Conservation (phyloP, 495 filamentous ascomycete genomes). For the Polyplosphaeria fusca region DNA sequence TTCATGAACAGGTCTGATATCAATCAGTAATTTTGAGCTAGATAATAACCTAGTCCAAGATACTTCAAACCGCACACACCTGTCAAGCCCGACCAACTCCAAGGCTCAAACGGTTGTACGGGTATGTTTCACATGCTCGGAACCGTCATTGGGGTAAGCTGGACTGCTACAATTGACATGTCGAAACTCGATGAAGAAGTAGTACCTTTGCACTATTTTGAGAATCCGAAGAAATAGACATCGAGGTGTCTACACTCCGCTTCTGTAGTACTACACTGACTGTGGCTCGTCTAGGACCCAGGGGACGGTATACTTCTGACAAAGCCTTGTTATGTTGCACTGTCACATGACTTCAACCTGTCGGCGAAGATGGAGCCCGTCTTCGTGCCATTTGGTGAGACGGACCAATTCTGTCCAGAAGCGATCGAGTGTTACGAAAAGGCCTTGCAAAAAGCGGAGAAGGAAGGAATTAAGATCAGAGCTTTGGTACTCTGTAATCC, state of each 20-base stretch:
- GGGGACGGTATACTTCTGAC: conserved; percentile 35
- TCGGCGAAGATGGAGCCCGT: conserved; percentile 15
- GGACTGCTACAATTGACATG: too few species aligned
- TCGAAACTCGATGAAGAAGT: too few species aligned
- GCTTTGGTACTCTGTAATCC: conserved; percentile 56
- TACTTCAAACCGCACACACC: conserved; percentile 24
- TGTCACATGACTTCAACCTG: not conserved
- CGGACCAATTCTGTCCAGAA: conserved; percentile 19
- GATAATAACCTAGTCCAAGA: too few species aligned
- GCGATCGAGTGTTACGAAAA: conserved; percentile 24
- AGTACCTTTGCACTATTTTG: too few species aligned
- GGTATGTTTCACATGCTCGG: conserved; percentile 31
- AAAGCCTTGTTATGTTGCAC: conserved; percentile 29
- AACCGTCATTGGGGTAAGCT: too few species aligned
- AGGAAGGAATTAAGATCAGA: conserved; percentile 17
- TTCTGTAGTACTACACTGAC: not conserved
- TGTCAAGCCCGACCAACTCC: conserved; percentile 17
- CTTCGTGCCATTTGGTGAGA: conserved; percentile 18
- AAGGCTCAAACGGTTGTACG: conserved; percentile 26
- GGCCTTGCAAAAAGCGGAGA: conserved; percentile 12
- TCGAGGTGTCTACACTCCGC: too few species aligned
- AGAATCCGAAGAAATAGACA: too few species aligned
- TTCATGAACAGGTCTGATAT: conserved; percentile 28
- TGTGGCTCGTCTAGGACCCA: too few species aligned
- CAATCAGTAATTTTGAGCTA: too few species aligned